These are phyloP conservation scores for Umbelopsis vinacea DNA, from an alignment of 192 early-diverging fungal species.

Conservation along the genomic window DNA sequence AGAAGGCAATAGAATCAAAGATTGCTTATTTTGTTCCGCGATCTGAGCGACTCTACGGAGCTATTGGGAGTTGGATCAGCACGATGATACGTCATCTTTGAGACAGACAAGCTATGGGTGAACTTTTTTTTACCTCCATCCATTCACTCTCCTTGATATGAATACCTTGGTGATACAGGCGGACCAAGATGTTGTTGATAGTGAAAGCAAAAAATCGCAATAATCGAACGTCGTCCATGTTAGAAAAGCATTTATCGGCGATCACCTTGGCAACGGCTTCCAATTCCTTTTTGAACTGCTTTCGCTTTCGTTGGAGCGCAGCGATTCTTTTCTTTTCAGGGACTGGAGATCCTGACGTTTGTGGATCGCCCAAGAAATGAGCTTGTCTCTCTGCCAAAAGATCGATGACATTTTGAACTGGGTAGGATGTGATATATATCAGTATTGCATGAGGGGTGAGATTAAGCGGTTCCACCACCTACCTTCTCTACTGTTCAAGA, in stretches of 20 bases:
- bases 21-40: constrained; percentile 67
- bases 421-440: constrained; percentile 4
- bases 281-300: constrained; percentile 44
- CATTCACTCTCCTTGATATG: constrained; percentile 83
- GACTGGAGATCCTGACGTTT: constrained; percentile 31
- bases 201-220: constrained; percentile 72
- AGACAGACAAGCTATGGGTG: not conserved
- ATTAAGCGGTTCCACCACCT: constrained; percentile 18
- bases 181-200: constrained; percentile 72
- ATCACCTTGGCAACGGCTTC: constrained; percentile 58
- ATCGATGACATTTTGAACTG: constrained; percentile 40
- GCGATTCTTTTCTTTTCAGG: constrained; percentile 35
- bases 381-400: constrained; percentile 35
- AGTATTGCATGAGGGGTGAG: constrained; percentile 1
- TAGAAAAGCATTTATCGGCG: constrained; percentile 61
- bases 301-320: constrained; percentile 7
- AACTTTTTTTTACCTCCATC: constrained; percentile 59
- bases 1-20: constrained; percentile 78
- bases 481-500: constrained; percentile 63
- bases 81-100: not conserved
- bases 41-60: constrained; percentile 58
- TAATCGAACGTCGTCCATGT: constrained; percentile 65
- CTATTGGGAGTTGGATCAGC: constrained; percentile 30
- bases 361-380: constrained; percentile 32
- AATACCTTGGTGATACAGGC: constrained; percentile 87